phyloP scores from a whole-genome alignment of 495 filamentous ascomycete genomes.

The Sordaria brevicollis region DNA sequence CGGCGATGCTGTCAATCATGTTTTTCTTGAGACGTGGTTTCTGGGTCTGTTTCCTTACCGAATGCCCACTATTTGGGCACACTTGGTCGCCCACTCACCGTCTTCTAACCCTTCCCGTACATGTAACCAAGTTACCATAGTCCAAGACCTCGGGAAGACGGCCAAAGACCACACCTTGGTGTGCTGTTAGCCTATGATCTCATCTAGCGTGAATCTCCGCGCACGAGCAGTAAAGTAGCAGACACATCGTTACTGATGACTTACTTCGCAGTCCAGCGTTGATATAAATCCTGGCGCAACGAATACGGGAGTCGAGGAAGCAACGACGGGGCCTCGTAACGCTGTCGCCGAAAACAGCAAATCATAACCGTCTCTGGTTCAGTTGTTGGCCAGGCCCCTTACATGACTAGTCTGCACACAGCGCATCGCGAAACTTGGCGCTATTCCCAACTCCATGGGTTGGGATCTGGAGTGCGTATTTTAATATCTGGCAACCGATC shows the following conservation, averaged over 20 bases:
- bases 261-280: background rate
- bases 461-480: background rate
- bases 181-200: background rate
- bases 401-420: background rate
- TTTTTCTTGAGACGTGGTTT: background rate
- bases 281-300: background rate
- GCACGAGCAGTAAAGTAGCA: background rate
- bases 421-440: constrained; percentile 5
- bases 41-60: background rate
- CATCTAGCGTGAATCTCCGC: background rate
- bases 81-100: background rate
- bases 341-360: background rate
- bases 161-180: background rate
- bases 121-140: background rate
- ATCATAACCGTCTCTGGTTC: background rate
- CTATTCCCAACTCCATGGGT: constrained; percentile 12
- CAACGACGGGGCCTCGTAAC: background rate
- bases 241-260: background rate
- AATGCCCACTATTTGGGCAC: background rate
- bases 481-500: background rate
- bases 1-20: background rate
- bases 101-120: background rate
- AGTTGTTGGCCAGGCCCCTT: background rate
- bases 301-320: background rate
- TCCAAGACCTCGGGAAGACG: background rate